Base-by-base conservation (phyloP, 192 early-diverging fungal species). In the Rhizoclosmatium sp. region DNA sequence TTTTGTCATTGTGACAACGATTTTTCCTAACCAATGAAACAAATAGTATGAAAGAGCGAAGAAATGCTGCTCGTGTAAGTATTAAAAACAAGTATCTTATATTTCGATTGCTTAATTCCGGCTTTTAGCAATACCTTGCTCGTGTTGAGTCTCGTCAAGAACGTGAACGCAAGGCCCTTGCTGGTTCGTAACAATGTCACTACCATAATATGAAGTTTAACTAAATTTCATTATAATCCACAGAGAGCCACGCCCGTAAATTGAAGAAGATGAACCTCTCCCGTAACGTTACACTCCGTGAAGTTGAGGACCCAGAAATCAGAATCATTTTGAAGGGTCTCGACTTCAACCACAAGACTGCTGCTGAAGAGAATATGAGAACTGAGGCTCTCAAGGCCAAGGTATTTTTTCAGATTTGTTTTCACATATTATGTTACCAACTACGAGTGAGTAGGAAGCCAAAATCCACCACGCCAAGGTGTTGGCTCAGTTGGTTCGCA, bases 221-320 rank as follows among this genome's bases (percentile, higher is more conserved):
- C 65, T 12, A 74, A 74, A 56, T 3, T 41, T 65, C 31, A 21
- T 23, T 2, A 31, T 31, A 31, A 31, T 31, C 31, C 31, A 3
- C 69, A 78, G 78, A 74, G 51, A 48, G 45, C 44, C 78, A 80
- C 41, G 70, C 69, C 2, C 59, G 78, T 23, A 71, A 73, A 23
- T 70, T 80, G 41, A 80, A 80, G 71, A 71, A 73, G 47, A 40
- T 74, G 47, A 74, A 72, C 3, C 71, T 80, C 21, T 47, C 70
- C 31, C 78, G 78, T 39, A 80, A 80, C 64, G 69, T 80, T 3
- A 47, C 45, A 3, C 70, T 80, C 5, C 69, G 78, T 0, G 78
- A 80, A 23, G 70, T 80, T 23, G 78, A 80, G 49, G 78, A 80
- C 70, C 70, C 78, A 3, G 78, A 80, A 71, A 67, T 80, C 61